Evolutionary conservation across 1,284 basidiomycete genomes (phyloP).

Genomic region (Trichosporon sp.): DNA sequence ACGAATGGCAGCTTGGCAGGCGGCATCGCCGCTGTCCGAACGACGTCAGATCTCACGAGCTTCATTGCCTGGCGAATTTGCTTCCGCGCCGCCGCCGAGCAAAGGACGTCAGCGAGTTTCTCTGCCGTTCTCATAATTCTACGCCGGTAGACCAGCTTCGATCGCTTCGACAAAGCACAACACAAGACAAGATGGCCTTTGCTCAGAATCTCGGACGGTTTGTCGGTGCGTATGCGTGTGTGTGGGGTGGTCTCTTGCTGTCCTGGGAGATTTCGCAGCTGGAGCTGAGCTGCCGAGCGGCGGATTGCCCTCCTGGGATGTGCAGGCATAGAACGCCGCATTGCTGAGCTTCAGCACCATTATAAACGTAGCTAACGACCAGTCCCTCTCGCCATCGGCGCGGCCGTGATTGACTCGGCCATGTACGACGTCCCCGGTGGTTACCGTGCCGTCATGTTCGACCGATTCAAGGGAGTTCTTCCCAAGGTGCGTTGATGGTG

Average conservation of each 20-base stretch:
- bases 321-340: background rate
- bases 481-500: conserved; percentile 58
- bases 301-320: background rate
- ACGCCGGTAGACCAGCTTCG: background rate
- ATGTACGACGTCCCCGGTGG: conserved; percentile 87
- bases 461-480: conserved; percentile 90
- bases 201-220: conserved; percentile 31
- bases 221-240: conserved; percentile 21
- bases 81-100: background rate
- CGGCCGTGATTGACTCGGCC: conserved; percentile 64
- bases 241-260: too few relatives aligned
- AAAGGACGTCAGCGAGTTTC: conserved; percentile 2
- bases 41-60: background rate
- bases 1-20: background rate
- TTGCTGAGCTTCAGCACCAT: too few relatives aligned
- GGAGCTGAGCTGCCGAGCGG: background rate
- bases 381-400: conserved; percentile 72
- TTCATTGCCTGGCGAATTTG: background rate
- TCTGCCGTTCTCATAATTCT: background rate
- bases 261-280: background rate
- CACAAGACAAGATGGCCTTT: conserved; percentile 22
- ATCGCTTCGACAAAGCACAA: background rate
- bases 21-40: background rate
- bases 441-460: conserved; percentile 95
- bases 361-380: background rate